Evolutionary conservation across 306 rosid species (phyloP), one percentile per base, ranked within the genome.

Genomic region (Acacia confusa): DNA sequence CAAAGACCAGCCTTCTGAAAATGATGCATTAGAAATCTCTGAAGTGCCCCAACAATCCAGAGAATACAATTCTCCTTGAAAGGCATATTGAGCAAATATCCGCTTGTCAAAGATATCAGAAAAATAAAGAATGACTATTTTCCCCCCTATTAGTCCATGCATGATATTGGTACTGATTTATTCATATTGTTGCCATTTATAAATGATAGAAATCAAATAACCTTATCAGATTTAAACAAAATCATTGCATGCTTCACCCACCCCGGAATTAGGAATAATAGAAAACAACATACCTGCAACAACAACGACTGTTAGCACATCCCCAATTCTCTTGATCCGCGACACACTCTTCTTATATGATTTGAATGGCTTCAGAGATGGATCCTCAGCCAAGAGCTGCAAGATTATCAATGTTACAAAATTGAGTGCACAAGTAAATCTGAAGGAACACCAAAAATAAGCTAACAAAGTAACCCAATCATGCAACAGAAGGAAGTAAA

Each of bases 291-390:
- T 87, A 87, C 90, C 94, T 53, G 97, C 95, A 60, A 85, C 92
- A n/a, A 92, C 93, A 38, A 88, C 91, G 58, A 90, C 60, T 7
- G 96, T 95, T 52, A 93, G 87, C 64, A 89, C 86, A 74, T 95
- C 89, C 55, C n/a, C n/a, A n/a, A n/a, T n/a, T n/a, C n/a, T n/a
- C n/a, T n/a, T n/a, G n/a, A n/a, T n/a, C n/a, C n/a, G n/a, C n/a
- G n/a, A n/a, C n/a, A n/a, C n/a, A n/a, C n/a, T n/a, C n/a, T n/a
- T n/a, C n/a, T n/a, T n/a, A n/a, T n/a, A n/a, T n/a, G n/a, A n/a
- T n/a, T n/a, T n/a, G n/a, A n/a, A n/a, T n/a, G n/a, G n/a, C n/a
- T n/a, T n/a, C n/a, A n/a, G n/a, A n/a, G n/a, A n/a, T n/a, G n/a
- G n/a, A n/a, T n/a, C n/a, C n/a, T n/a, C n/a, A n/a, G n/a, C n/a